Evolutionary conservation across 441 rosid genomes (phyloP).

Genomic region (Aleurites moluccanus): DNA sequence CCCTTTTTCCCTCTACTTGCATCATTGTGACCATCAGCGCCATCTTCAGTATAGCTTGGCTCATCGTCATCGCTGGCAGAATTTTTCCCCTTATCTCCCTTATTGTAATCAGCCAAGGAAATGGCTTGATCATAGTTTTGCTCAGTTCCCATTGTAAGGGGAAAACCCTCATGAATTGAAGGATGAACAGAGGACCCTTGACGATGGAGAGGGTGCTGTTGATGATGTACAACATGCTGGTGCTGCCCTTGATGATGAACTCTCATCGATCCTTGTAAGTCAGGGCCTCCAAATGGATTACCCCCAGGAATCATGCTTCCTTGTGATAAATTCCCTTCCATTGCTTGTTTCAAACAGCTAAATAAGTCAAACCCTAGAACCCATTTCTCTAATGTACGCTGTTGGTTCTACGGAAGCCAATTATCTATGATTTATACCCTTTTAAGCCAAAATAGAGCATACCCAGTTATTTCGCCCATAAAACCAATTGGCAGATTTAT

Average conservation of each 20-base stretch:
- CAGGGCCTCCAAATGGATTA: slow-evolving; percentile 61
- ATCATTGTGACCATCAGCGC: slow-evolving; percentile 60
- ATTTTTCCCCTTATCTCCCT: slow-evolving; percentile 59
- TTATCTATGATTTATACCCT: slow-evolving; percentile 5
- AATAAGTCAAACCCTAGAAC: slow-evolving; percentile 22
- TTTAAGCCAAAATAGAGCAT: slow-evolving; percentile 24
- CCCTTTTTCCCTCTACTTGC: slow-evolving; percentile 54
- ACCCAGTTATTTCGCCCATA: neutral
- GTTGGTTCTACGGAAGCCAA: neutral
- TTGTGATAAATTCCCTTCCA: slow-evolving; percentile 73
- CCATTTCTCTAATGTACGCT: neutral
- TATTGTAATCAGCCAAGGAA: slow-evolving; percentile 45
- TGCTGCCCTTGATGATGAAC: slow-evolving; percentile 51
- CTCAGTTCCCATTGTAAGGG: slow-evolving; percentile 51
- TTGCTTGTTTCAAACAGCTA: slow-evolving; percentile 7
- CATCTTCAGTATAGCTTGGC: slow-evolving; percentile 68
- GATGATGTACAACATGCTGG: slow-evolving; percentile 53
- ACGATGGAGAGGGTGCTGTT: slow-evolving; percentile 41
- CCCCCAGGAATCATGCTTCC: slow-evolving; percentile 67
- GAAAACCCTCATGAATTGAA: slow-evolving; percentile 49
- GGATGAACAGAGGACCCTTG: slow-evolving; percentile 40
- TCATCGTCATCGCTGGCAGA: slow-evolving; percentile 78
- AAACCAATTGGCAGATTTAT: neutral
- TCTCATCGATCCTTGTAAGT: slow-evolving; percentile 67
- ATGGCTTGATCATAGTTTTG: slow-evolving; percentile 54